Evolutionary conservation across 371 early-diverging fungal species (phyloP).

Genomic region (Parasitella parasitica): DNA sequence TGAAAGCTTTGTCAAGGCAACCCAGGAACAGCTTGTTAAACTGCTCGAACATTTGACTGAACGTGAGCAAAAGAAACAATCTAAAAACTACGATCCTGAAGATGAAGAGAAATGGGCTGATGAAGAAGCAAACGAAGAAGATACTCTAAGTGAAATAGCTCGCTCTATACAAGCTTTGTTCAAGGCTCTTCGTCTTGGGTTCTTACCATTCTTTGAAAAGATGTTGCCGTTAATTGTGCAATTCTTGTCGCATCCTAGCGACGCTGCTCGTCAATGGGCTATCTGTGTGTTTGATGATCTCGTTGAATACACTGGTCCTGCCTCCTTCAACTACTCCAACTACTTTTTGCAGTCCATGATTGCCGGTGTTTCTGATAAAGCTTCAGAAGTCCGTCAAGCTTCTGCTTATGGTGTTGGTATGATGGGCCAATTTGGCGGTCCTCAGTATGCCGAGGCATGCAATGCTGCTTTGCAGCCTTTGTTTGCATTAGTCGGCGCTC

Average conservation of each 20-base stretch:
- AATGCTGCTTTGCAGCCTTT: constrained; percentile 63
- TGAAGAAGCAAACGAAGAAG: constrained; percentile 84
- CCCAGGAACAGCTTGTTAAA: constrained; percentile 67
- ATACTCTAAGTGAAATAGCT: constrained; percentile 76
- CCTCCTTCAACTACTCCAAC: constrained; percentile 68
- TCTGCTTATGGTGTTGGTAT: constrained; percentile 92
- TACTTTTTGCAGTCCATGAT: constrained; percentile 73
- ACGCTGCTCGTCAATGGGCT: constrained; percentile 85
- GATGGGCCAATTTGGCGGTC: constrained; percentile 83
- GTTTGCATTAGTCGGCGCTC: constrained; percentile 63
- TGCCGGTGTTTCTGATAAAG: constrained; percentile 62
- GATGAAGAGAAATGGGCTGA: constrained; percentile 81
- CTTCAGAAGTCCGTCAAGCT: constrained; percentile 84
- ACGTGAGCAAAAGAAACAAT: constrained; percentile 70
- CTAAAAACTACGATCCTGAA: constrained; percentile 85
- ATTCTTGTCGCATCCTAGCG: constrained; percentile 64
- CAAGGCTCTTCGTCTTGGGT: constrained; percentile 68
- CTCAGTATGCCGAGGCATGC: constrained; percentile 68
- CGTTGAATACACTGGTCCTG: constrained; percentile 85
- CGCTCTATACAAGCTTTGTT: constrained; percentile 74
- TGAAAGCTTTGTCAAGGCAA: constrained; percentile 65
- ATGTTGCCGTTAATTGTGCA: constrained; percentile 68
- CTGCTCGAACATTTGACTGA: constrained; percentile 69
- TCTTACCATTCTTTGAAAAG: constrained; percentile 77
- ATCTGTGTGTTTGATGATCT: constrained; percentile 89